These are phyloP conservation scores for Fulvia fulva DNA, from an alignment of 2,329 filamentous ascomycete species.

Conservation along the genomic window DNA sequence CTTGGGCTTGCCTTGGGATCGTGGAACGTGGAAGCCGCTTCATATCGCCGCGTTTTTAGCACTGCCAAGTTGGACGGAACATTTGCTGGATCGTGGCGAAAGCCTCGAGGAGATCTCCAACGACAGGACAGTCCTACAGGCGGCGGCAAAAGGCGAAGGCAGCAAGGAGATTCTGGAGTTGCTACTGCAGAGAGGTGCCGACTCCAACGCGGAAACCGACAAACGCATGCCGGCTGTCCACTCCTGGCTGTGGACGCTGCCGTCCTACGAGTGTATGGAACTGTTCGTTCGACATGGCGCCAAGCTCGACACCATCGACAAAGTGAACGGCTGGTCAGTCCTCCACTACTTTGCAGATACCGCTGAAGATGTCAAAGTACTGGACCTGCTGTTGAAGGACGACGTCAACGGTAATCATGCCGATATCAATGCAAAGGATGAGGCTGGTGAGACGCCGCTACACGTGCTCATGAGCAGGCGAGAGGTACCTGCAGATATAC, in stretches of 20 bases:
- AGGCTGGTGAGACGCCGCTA: slow-evolving; percentile 10
- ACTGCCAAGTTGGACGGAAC: slow-evolving; percentile 13
- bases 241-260: neutral
- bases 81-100: slow-evolving; percentile 8
- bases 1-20: neutral
- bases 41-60: slow-evolving; percentile 13
- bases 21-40: slow-evolving; percentile 8
- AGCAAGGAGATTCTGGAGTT: neutral
- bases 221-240: neutral
- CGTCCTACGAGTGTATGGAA: neutral
- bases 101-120: neutral
- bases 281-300: slow-evolving; percentile 9
- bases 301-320: slow-evolving; percentile 1
- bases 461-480: slow-evolving; percentile 10
- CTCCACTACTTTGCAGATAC: slow-evolving; percentile 11
- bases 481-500: slow-evolving; percentile 13
- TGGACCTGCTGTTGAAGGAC: neutral
- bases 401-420: neutral
- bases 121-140: neutral
- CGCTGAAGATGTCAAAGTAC: neutral
- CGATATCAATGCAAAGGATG: slow-evolving; percentile 15
- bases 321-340: neutral
- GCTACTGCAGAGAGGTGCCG: neutral
- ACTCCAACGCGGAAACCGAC: neutral
- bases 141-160: neutral